Evolutionary conservation across 148 eudicot species (phyloP).

Genomic region (Selenicereus undatus): DNA sequence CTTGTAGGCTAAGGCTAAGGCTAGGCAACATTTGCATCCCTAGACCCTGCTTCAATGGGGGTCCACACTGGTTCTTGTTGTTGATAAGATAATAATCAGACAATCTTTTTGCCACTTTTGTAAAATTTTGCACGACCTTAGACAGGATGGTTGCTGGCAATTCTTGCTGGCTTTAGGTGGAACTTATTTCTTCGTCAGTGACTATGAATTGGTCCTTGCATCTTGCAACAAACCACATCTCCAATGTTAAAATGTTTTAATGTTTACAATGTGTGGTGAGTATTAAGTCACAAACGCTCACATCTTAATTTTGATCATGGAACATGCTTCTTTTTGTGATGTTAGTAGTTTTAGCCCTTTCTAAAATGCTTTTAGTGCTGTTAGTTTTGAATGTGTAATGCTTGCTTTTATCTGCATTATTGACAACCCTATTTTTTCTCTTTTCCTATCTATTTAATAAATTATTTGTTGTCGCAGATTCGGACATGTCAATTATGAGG

Average conservation of each 20-base stretch:
- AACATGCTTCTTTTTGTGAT: background rate
- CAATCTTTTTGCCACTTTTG: background rate
- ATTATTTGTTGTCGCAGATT: constrained; percentile 43
- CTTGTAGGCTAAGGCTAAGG: too few species aligned
- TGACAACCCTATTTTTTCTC: background rate
- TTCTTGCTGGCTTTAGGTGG: background rate
- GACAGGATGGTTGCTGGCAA: background rate
- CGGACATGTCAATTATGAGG: constrained; percentile 98
- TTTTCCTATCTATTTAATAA: background rate
- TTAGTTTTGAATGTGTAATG: background rate
- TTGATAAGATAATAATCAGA: background rate
- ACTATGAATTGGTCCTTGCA: background rate
- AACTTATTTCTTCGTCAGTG: background rate
- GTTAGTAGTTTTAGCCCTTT: background rate
- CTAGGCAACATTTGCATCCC: background rate
- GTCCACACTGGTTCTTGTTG: background rate
- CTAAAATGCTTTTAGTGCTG: background rate
- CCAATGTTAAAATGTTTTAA: background rate
- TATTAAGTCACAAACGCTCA: background rate
- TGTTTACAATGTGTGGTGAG: background rate
- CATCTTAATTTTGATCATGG: background rate
- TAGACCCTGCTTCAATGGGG: background rate
- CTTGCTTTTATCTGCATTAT: background rate
- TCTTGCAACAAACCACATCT: background rate
- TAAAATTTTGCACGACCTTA: background rate